These are phyloP conservation scores for Primulina tabacum DNA, from an alignment of 257 asterid genomes.

Conservation along the genomic window DNA sequence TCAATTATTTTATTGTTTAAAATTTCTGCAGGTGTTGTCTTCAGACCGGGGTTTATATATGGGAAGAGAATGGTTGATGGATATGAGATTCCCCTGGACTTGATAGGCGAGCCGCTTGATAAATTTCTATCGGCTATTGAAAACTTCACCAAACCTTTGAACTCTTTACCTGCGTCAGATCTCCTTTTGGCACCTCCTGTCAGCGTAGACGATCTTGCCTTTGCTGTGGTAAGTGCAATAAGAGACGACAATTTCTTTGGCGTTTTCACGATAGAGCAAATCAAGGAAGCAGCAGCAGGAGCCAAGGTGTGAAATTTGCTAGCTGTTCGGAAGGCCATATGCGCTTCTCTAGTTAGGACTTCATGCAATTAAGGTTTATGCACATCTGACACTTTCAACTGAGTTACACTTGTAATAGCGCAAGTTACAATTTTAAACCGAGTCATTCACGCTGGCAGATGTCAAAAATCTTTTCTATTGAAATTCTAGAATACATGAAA, in stretches of 20 bases:
- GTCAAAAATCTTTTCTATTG: no score
- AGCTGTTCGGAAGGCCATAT: not conserved
- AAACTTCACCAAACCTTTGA: constrained; percentile 72
- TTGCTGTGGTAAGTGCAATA: constrained; percentile 70
- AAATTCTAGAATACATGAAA: no score
- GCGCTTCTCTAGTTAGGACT: not conserved
- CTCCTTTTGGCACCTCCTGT: constrained; percentile 83
- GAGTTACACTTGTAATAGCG: not conserved
- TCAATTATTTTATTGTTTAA: constrained; percentile 5
- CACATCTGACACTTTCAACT: not conserved
- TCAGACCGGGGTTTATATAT: constrained; percentile 87
- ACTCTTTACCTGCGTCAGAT: constrained; percentile 88
- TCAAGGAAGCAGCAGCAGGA: constrained; percentile 86
- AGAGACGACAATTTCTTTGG: constrained; percentile 81
- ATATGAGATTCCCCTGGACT: constrained; percentile 80
- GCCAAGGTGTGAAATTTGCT: constrained; percentile 34
- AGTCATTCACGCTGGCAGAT: no score
- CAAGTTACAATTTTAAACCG: not conserved
- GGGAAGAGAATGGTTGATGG: constrained; percentile 87
- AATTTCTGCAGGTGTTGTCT: constrained; percentile 67
- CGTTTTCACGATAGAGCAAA: constrained; percentile 83
- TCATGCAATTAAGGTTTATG: not conserved
- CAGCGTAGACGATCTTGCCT: constrained; percentile 83
- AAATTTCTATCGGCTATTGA: constrained; percentile 52
- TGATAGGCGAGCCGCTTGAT: constrained; percentile 85